phyloP scores from a whole-genome alignment of 192 early-diverging fungal genomes.

The Umbelopsis isabellina region DNA sequence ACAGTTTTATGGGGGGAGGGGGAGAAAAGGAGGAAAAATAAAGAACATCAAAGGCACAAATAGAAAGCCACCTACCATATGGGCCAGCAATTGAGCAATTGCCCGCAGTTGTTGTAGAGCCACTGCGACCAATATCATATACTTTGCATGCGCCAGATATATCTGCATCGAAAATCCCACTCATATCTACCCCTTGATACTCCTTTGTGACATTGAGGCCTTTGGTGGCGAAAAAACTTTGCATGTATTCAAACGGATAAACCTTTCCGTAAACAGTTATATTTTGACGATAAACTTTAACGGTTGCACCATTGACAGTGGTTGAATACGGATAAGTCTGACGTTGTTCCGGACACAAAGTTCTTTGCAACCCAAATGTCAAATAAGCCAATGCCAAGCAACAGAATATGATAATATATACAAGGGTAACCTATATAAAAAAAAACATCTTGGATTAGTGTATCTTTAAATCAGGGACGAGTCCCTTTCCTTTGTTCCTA shows the following conservation, averaged over 20 bases:
- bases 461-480: not conserved
- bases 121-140: conserved; percentile 27
- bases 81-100: conserved; percentile 28
- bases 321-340: conserved; percentile 26
- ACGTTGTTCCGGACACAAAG: conserved; percentile 36
- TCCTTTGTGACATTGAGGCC: conserved; percentile 34
- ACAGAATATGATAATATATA: conserved; percentile 43
- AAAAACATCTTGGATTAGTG: not conserved
- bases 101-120: conserved; percentile 22
- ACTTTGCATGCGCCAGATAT: conserved; percentile 20
- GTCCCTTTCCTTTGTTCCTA: no score
- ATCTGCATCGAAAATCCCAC: conserved; percentile 37
- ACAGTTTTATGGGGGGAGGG: not conserved
- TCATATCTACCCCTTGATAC: conserved; percentile 36
- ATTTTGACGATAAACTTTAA: conserved; percentile 17
- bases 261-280: conserved; percentile 38
- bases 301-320: conserved; percentile 12
- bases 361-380: conserved; percentile 48
- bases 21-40: not conserved
- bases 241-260: conserved; percentile 30
- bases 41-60: not conserved
- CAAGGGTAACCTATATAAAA: conserved; percentile 44
- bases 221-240: conserved; percentile 25
- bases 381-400: conserved; percentile 46
- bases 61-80: conserved; percentile 32